Evolutionary conservation across 495 filamentous ascomycete species (phyloP), one percentile per base, ranked within the genome.

Genomic region (Saxophila tyrrhenica): DNA sequence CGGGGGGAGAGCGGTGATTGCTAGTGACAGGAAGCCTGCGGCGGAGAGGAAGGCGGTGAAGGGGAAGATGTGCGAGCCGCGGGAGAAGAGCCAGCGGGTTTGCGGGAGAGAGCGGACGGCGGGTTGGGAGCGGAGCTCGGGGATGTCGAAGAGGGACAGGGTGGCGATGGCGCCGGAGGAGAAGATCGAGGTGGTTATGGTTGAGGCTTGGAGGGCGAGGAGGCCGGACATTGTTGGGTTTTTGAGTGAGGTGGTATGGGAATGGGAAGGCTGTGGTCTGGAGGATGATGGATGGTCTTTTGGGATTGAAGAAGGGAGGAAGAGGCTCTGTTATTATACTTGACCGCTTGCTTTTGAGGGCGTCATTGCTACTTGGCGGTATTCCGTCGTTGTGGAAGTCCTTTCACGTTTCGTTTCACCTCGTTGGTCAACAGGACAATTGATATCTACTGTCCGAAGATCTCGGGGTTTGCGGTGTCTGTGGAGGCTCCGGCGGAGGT

Each of bases 51-150:
- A 7, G 17, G 53, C 54, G 0, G 51, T 41, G 20, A 46, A 43
- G 13, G 57, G 57, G 46, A 57, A 56, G 23, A 46, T 54, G 54
- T 60, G 57, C 2, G 54, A 57, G 21, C 57, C 57, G 0, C 49
- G 51, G 23, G 39, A 47, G 54, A 60, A 60, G 8, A 52, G 42
- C 39, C 47, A 56, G 32, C 57, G 57, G n/a, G 42, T 49, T 29
- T 8, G 16, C 19, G 50, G 54, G 2, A 60, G 42, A 0, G 54
- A 25, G 35, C 54, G 54, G 22, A 25, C 39, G 0, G 52, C 51
- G 8, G 56, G 50, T 21, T 54, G 50, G 19, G 49, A 54, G 23
- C 55, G 51, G 9, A 60, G 49, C n/a, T 42, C 25, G 38, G 54
- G 53, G 25, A 57, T 39, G 23, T 48, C 53, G 54, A 52, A 52